phyloP scores from a whole-genome alignment of 306 rosid species.

The Fragaria ananassa region DNA sequence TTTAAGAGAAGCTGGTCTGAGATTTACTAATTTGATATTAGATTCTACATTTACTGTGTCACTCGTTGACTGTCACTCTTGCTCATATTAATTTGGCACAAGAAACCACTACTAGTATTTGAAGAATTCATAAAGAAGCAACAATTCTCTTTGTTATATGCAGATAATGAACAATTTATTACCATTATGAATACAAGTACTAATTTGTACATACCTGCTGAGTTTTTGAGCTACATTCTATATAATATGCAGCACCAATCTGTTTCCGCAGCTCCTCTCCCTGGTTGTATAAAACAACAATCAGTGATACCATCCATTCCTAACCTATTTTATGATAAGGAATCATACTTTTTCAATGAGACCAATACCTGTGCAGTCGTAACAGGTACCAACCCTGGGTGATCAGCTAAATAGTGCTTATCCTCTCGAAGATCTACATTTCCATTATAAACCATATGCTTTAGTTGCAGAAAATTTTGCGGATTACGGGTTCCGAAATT shows the following conservation, averaged over 20 bases:
- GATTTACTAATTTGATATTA: neutral
- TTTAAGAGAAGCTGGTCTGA: neutral
- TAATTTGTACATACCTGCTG: slow-evolving; percentile 62
- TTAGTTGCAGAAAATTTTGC: slow-evolving; percentile 20
- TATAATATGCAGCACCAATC: slow-evolving; percentile 70
- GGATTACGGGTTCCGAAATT: slow-evolving; percentile 15
- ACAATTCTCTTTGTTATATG: neutral
- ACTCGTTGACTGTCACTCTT: neutral
- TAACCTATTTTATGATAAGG: slow-evolving; percentile 14
- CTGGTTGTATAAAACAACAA: slow-evolving; percentile 40
- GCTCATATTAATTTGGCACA: neutral
- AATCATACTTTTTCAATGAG: slow-evolving; percentile 17
- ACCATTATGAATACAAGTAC: slow-evolving; percentile 12
- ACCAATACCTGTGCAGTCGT: slow-evolving; percentile 68
- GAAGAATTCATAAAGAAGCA: neutral
- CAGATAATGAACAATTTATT: neutral
- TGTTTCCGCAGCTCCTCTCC: slow-evolving; percentile 93
- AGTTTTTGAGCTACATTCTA: slow-evolving; percentile 96
- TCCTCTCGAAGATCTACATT: slow-evolving; percentile 83
- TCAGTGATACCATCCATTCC: slow-evolving; percentile 6
- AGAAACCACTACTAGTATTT: neutral
- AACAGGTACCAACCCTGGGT: slow-evolving; percentile 84
- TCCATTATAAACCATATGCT: slow-evolving; percentile 22
- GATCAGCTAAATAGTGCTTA: slow-evolving; percentile 80
- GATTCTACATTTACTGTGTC: neutral